phyloP scores from a whole-genome alignment of 495 filamentous ascomycete genomes.

The Talaromyces thailandensis region DNA sequence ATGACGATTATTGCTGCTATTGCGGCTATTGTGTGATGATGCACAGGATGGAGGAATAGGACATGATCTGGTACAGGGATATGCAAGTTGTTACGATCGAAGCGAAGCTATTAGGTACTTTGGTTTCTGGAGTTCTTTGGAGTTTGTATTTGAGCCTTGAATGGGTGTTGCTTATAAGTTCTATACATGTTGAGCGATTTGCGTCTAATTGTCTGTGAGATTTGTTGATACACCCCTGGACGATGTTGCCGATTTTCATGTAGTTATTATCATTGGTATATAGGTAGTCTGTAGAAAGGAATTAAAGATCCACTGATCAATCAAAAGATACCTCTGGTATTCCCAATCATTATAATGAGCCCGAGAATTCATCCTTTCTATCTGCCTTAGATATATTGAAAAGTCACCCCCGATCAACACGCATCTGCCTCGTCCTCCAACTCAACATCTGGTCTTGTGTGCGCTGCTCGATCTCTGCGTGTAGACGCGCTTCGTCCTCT shows the following conservation, averaged over 20 bases:
- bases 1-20: not conserved
- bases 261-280: not conserved
- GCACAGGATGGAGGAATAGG: too few species aligned
- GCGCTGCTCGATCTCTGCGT: constrained; percentile 38
- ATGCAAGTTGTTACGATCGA: not conserved
- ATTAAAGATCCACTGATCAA: not conserved
- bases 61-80: not conserved
- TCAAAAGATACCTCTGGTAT: too few species aligned
- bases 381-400: not conserved
- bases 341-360: not conserved
- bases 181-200: not conserved
- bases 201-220: not conserved
- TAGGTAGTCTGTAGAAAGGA: not conserved
- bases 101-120: not conserved
- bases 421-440: constrained; percentile 18
- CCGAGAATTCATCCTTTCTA: not conserved
- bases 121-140: not conserved
- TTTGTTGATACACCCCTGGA: not conserved
- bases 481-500: constrained; percentile 27
- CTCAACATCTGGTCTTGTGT: constrained; percentile 41
- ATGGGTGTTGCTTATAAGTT: not conserved
- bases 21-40: not conserved
- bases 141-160: not conserved
- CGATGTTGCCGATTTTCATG: not conserved
- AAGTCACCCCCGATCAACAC: constrained; percentile 11